phyloP scores from a whole-genome alignment of 331 rosid genomes.

The Stylosanthes scabra region DNA sequence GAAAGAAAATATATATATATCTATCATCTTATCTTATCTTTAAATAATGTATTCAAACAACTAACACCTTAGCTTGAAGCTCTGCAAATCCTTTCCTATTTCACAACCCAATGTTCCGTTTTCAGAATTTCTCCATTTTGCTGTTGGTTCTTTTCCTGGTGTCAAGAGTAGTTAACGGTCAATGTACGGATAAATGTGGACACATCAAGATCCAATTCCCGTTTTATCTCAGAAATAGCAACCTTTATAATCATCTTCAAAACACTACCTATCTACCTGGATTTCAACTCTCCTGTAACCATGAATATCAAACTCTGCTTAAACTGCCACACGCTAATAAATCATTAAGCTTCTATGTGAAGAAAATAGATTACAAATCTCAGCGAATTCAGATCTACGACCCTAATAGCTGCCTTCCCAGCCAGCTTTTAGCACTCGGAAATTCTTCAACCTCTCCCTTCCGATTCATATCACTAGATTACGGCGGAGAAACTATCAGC shows the following conservation, averaged over 20 bases:
- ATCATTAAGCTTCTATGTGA: not conserved
- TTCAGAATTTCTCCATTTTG: not conserved
- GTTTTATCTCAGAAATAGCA: slow-evolving; percentile 30
- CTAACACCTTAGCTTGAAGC: not conserved
- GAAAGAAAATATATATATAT: too few relatives aligned
- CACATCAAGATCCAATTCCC: slow-evolving; percentile 31
- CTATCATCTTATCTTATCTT: not conserved
- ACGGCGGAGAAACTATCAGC: too few relatives aligned
- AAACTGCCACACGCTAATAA: slow-evolving; percentile 6
- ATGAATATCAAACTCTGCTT: not conserved
- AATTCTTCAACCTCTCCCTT: slow-evolving; percentile 36
- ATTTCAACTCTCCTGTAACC: slow-evolving; percentile 27
- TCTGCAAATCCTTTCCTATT: not conserved
- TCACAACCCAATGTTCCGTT: not conserved
- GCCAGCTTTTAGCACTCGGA: slow-evolving; percentile 12
- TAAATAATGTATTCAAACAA: too few relatives aligned
- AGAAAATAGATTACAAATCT: slow-evolving; percentile 25
- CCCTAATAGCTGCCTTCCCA: slow-evolving; percentile 39
- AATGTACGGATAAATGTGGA: slow-evolving; percentile 34
- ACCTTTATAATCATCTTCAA: not conserved
- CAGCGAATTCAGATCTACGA: slow-evolving; percentile 23
- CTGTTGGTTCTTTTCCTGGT: not conserved
- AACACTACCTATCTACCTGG: slow-evolving; percentile 19
- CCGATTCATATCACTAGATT: not conserved
- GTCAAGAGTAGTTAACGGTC: not conserved